These are phyloP conservation scores for Eucommia ulmoides DNA, from an alignment of 257 asterid species.

Conservation along the genomic window DNA sequence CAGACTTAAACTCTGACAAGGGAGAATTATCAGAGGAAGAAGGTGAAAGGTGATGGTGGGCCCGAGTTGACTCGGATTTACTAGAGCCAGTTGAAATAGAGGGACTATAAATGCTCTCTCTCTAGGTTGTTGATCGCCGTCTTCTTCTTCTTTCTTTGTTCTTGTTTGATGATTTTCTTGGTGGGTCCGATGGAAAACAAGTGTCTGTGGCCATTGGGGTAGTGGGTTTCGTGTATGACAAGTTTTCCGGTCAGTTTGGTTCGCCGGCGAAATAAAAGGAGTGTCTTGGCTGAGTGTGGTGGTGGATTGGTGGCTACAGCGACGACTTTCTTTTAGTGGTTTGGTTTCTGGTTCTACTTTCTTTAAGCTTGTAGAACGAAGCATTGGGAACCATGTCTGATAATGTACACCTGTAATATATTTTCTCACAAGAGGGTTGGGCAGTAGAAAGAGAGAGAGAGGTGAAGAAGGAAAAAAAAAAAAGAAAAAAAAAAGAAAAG, in stretches of 20 bases:
- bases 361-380: slow-evolving; percentile 88
- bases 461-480: no score
- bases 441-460: no score
- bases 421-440: no score
- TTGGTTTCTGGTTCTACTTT: slow-evolving; percentile 37
- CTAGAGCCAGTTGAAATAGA: no score
- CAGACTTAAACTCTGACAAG: slow-evolving; percentile 29
- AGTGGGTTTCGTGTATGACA: slow-evolving; percentile 16
- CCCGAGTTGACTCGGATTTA: no score
- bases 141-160: slow-evolving; percentile 33
- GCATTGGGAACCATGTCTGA: slow-evolving; percentile 91
- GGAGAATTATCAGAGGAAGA: slow-evolving; percentile 16
- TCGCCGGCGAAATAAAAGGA: slow-evolving; percentile 36
- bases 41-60: slow-evolving; percentile 3
- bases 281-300: slow-evolving; percentile 23
- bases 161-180: slow-evolving; percentile 34
- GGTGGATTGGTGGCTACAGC: slow-evolving; percentile 18
- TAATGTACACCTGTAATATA: slow-evolving; percentile 61
- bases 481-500: no score
- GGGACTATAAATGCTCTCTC: no score
- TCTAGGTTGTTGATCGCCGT: slow-evolving; percentile 9
- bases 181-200: slow-evolving; percentile 36
- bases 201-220: slow-evolving; percentile 20
- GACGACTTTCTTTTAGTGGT: slow-evolving; percentile 25
- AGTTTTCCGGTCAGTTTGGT: slow-evolving; percentile 13